Percentiles rank a stretch among this genome's conserved stretches.
Conservation (phyloP, 768 basidiomycete species). For the Coprinopsis strossmayeri region DNA sequence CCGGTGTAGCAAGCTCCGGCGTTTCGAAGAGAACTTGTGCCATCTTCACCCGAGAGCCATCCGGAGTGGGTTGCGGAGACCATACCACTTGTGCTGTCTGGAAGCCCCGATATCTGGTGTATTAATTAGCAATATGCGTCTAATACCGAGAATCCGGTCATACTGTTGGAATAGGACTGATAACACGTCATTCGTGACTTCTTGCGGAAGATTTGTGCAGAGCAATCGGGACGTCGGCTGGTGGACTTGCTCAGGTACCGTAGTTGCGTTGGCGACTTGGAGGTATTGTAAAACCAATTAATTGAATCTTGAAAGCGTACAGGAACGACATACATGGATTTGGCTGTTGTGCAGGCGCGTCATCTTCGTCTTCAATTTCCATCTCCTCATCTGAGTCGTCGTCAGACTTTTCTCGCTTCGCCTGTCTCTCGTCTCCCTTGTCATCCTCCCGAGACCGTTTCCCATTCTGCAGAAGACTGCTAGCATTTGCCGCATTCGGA, state of each 20-base stretch:
- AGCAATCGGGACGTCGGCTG: slow-evolving; percentile 57
- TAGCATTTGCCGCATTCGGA: slow-evolving; percentile 60
- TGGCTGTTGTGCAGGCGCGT: slow-evolving; percentile 43
- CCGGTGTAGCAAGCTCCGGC: slow-evolving; percentile 64
- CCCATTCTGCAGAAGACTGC: slow-evolving; percentile 40
- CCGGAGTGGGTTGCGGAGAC: slow-evolving; percentile 61
- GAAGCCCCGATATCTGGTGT: slow-evolving; percentile 69
- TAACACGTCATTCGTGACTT: slow-evolving; percentile 83
- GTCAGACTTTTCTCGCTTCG: slow-evolving; percentile 66
- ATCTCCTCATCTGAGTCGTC: slow-evolving; percentile 62
- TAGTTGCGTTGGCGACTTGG: slow-evolving; percentile 28
- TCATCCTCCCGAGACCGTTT: slow-evolving; percentile 69
- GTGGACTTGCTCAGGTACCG: slow-evolving; percentile 42
- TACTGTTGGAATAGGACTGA: slow-evolving; percentile 89
- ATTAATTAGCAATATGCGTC: slow-evolving; percentile 1
- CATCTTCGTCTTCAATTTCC: slow-evolving; percentile 94
- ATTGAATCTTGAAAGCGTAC: slow-evolving; percentile 13
- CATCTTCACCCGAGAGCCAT: slow-evolving; percentile 66
- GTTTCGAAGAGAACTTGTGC: slow-evolving; percentile 78
- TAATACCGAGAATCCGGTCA: slow-evolving; percentile 24
- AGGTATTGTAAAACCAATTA: slow-evolving; percentile 22
- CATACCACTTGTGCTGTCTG: slow-evolving; percentile 61
- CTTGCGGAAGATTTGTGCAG: slow-evolving; percentile 85
- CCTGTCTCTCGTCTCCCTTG: slow-evolving; percentile 41
- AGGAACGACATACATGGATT: slow-evolving; percentile 40